phyloP scores from a whole-genome alignment of 306 rosid species.

The Cicer yamashitae region DNA sequence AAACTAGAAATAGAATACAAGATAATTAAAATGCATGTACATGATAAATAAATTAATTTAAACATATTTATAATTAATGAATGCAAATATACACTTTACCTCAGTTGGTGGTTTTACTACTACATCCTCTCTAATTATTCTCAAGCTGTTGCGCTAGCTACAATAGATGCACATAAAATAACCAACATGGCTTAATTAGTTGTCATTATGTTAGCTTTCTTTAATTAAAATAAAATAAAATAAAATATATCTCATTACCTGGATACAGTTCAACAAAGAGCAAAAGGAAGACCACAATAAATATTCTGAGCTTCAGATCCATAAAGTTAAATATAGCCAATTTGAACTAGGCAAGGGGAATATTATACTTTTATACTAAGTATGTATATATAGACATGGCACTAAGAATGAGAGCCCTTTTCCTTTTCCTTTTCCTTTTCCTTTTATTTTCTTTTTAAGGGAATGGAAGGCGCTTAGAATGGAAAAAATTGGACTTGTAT shows the following conservation, averaged over 20 bases:
- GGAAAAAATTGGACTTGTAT: slow-evolving; percentile 15
- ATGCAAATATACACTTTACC: slow-evolving; percentile 41
- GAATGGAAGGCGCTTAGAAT: slow-evolving; percentile 32
- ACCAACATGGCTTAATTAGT: slow-evolving; percentile 24
- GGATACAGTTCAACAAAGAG: slow-evolving; percentile 52
- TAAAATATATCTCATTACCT: slow-evolving; percentile 40
- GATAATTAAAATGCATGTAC: slow-evolving; percentile 22
- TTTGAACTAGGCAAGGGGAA: slow-evolving; percentile 18
- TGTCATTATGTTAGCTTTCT: slow-evolving; percentile 7
- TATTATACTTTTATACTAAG: slow-evolving; percentile 38
- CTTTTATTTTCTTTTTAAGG: slow-evolving; percentile 22
- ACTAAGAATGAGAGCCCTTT: slow-evolving; percentile 10
- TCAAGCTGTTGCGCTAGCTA: slow-evolving; percentile 51
- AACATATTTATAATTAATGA: neutral
- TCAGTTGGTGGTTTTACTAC: slow-evolving; percentile 44
- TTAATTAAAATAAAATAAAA: slow-evolving; percentile 13
- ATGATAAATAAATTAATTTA: neutral
- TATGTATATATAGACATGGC: neutral
- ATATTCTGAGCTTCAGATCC: slow-evolving; percentile 45
- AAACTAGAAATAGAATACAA: neutral
- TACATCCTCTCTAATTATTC: slow-evolving; percentile 40
- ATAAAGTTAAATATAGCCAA: slow-evolving; percentile 41
- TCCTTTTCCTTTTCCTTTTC: neutral
- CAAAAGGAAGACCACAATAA: slow-evolving; percentile 44
- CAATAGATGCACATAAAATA: slow-evolving; percentile 37